These are phyloP conservation scores for Zarea fungicola DNA, from an alignment of 2,329 filamentous ascomycete species.

Conservation along the genomic window DNA sequence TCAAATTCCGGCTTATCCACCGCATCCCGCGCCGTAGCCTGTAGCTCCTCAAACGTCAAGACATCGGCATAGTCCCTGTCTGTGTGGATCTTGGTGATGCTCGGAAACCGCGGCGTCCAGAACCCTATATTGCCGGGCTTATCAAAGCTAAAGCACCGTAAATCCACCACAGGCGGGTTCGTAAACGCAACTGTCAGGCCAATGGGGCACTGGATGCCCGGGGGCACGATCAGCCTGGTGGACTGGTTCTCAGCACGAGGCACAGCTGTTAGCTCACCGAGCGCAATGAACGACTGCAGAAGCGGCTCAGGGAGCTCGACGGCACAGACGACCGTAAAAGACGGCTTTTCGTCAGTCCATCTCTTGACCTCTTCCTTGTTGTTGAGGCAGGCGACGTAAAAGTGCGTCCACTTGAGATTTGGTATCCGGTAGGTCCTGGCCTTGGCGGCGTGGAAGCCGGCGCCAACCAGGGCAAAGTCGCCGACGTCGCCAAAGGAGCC, in stretches of 20 bases:
- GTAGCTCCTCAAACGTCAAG: conserved; percentile 64
- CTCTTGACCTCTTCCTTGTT: conserved; percentile 58
- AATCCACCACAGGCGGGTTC: conserved; percentile 69
- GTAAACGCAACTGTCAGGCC: conserved; percentile 54
- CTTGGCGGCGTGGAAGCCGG: conserved; percentile 60
- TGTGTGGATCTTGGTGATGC: conserved; percentile 69
- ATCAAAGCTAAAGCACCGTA: conserved; percentile 76
- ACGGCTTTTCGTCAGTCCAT: conserved; percentile 46
- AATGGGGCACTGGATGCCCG: conserved; percentile 36
- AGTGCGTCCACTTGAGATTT: conserved; percentile 68
- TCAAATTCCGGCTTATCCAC: conserved; percentile 43
- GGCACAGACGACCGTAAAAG: conserved; percentile 62
- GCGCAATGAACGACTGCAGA: conserved; percentile 45
- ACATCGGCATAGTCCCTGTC: conserved; percentile 68
- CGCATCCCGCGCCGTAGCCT: conserved; percentile 57
- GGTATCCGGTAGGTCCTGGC: conserved; percentile 51
- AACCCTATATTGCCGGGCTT: conserved; percentile 63
- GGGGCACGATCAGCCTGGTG: conserved; percentile 43
- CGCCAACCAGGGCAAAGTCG: conserved; percentile 77
- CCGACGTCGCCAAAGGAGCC: conserved; percentile 72
- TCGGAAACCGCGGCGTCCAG: conserved; percentile 71
- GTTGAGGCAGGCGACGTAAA: conserved; percentile 69
- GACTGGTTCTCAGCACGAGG: conserved; percentile 31
- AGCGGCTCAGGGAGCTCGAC: conserved; percentile 51
- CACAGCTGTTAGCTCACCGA: conserved; percentile 40